A percentile compares a stretch with the other conserved stretches of the same genome.
phyloP scores from a whole-genome alignment of 257 asterid species.

The Handroanthus guayacan region DNA sequence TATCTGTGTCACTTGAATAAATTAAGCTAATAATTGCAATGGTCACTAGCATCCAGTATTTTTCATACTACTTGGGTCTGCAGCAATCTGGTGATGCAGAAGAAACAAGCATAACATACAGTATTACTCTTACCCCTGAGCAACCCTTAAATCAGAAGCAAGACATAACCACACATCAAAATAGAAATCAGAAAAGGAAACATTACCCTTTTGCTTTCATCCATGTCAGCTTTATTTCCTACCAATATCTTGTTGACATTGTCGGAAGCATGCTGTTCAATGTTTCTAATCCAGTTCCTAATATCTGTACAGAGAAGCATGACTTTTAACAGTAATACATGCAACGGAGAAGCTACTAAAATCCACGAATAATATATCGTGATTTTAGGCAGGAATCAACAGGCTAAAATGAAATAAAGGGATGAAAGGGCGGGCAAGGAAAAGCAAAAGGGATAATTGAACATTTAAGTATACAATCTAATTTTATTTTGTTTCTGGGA shows the following conservation, averaged over 20 bases:
- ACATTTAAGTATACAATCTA: neutral
- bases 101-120: neutral
- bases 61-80: neutral
- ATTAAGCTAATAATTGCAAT: neutral
- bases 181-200: neutral
- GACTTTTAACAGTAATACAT: constrained; percentile 14
- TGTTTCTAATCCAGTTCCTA: constrained; percentile 66
- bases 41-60: neutral
- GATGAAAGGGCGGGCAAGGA: neutral
- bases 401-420: neutral
- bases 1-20: neutral
- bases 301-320: constrained; percentile 49
- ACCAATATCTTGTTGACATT: constrained; percentile 67
- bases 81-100: neutral
- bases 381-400: neutral
- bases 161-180: constrained; percentile 6
- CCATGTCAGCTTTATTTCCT: constrained; percentile 70
- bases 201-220: constrained; percentile 65
- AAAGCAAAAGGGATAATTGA: neutral
- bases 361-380: neutral
- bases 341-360: constrained; percentile 18
- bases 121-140: neutral
- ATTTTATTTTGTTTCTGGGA: neutral
- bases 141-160: constrained; percentile 10
- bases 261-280: constrained; percentile 67